Base-by-base conservation (phyloP, 2,329 filamentous ascomycete genomes). In the Alternaria consortialis region DNA sequence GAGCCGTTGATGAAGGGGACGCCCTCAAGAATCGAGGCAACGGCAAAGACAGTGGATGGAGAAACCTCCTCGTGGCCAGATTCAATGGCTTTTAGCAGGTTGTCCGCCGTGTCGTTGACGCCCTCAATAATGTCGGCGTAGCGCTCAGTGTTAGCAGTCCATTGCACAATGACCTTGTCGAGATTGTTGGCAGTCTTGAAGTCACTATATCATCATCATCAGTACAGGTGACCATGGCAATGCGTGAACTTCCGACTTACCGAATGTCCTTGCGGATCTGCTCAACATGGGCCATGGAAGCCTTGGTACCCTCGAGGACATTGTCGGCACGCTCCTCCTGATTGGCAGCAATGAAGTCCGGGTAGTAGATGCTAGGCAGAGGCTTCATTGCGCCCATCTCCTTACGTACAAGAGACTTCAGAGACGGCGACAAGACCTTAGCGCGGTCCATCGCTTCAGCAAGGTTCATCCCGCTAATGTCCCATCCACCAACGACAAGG, bases 61-160 rank as follows among this genome's bases (percentile, higher is more conserved):
- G 95, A 87, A n/a, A 99, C 87, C 78, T 99, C 95, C 65, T 90
- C 87, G 78, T 99, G 93, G 44, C 94, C 93, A 65, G 85, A 79
- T 82, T 94, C 90, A 77, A 99, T 97, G 52, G 95, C 85, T 78
- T 91, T 90, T 79, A 98, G 84, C 64, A 99, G 86, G 82, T 97
- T 97, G 70, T 97, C 93, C 52, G 94, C 93, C 17, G 94, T 98
- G 83, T 99, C 95, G 79, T 99, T 98, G 81, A 99, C 89, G 65
- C 94, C 94, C 20, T 88, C 83, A 54, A 97, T 80, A 69, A 98
- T 85, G 68, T 97, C 93, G 69, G 95, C 92, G 75, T 93, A 99
- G 67, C 95, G 93, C 84, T 99, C 95, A 12, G 95, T 99, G 85
- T 99, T 99, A 81, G 95, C 95, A 60, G 95, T 98, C 95, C 95